Base-by-base conservation (phyloP, 2,329 filamentous ascomycete genomes). In the Parastagonospora avenae region DNA sequence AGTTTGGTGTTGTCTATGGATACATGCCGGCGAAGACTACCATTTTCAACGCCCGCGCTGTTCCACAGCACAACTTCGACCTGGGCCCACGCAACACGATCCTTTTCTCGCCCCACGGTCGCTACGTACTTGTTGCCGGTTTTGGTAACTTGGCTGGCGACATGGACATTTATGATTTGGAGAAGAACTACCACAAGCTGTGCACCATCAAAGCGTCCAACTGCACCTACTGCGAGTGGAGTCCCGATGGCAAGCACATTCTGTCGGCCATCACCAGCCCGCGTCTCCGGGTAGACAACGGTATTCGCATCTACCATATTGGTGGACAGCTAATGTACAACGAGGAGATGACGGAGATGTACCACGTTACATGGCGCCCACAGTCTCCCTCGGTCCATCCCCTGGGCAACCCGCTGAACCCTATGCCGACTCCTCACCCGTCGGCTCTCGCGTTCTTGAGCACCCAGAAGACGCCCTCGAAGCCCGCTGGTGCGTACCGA, bases 1-100 rank as follows among this genome's bases (percentile, higher is more conserved):
- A 97, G 76, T 99, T 99, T 69, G 93, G 92, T 70, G 94, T 99
- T 29, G 88, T 97, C 12, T 99, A 99, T 72, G 94, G 94, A 55
- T 97, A 91, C 76, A 97, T 97, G 92, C 94, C 94, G n/a, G 91
- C 94, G 48, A 97, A 97, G 82, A 94, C 93, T 3, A 97, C 93
- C 62, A 94, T 99, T 63, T 99, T 97, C 84, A 97, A 97, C 75
- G 85, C 89, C 66, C 88, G 91, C 57, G 94, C 90, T 56, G 84
- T 92, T 52, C 82, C 89, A 15, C 89, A 88, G 50, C 91, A 97
- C 76, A 90, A 83, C 52, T 97, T 99, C 77, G 85, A 91, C 44
- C 82, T 97, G 46, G 88, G 82, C 2, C 94, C 94, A 10, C 88
- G 94, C 68, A 99, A 99, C 78, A 97, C 93, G 44, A 94, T 97